These are phyloP conservation scores for Litchi chinensis DNA, from an alignment of 345 rosid genomes.

Conservation along the genomic window DNA sequence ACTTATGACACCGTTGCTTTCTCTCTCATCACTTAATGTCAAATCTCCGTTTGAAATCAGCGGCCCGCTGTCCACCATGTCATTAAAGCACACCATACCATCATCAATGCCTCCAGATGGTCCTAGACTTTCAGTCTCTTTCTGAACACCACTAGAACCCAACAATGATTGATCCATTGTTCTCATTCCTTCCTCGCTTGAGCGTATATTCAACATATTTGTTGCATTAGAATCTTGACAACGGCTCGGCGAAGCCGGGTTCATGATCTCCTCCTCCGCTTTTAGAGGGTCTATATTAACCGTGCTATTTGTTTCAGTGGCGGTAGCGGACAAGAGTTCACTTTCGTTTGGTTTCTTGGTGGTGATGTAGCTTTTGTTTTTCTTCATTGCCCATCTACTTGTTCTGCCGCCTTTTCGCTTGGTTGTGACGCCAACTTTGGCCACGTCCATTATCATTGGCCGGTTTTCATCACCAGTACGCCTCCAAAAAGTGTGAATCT, in stretches of 20 bases:
- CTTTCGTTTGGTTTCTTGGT: slow-evolving; percentile 10
- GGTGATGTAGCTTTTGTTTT: slow-evolving; percentile 13
- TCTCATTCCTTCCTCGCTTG: background rate
- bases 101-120: slow-evolving; percentile 21
- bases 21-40: slow-evolving; percentile 12
- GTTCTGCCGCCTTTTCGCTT: slow-evolving; percentile 34
- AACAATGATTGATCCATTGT: slow-evolving; percentile 2
- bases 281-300: background rate
- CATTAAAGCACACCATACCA: slow-evolving; percentile 21
- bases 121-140: slow-evolving; percentile 19
- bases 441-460: slow-evolving; percentile 10
- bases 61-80: slow-evolving; percentile 19
- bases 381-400: slow-evolving; percentile 30
- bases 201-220: background rate
- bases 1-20: background rate
- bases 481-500: slow-evolving; percentile 40
- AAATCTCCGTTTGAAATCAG: slow-evolving; percentile 17
- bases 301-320: background rate
- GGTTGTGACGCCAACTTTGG: slow-evolving; percentile 6
- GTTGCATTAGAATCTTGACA: slow-evolving; percentile 9
- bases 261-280: slow-evolving; percentile 20
- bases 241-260: background rate
- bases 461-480: slow-evolving; percentile 6
- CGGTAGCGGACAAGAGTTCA: slow-evolving; percentile 22
- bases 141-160: background rate